Conservation (phyloP, 257 asterid genomes). For the Mitragyna speciosa region DNA sequence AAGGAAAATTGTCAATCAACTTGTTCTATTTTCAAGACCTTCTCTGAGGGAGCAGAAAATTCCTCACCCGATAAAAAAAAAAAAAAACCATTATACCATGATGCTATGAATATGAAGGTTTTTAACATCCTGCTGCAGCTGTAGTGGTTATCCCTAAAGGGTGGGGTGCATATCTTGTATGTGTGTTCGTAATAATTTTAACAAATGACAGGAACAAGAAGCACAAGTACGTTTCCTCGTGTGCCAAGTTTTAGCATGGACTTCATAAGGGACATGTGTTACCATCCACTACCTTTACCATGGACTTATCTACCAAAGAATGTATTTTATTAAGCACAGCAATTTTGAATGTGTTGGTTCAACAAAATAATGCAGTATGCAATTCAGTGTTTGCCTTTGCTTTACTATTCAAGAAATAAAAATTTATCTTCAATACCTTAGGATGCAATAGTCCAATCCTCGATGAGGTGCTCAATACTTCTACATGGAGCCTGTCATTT, state of each 20-base stretch:
- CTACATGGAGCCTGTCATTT: slow-evolving; percentile 73
- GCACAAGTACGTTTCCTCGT: neutral
- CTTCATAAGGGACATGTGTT: neutral
- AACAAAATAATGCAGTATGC: neutral
- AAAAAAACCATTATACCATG: neutral
- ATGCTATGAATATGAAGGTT: neutral
- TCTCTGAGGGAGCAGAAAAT: too few relatives aligned
- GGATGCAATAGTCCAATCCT: slow-evolving; percentile 93
- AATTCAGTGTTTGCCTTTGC: neutral
- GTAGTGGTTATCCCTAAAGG: neutral
- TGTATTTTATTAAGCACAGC: neutral
- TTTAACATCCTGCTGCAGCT: neutral
- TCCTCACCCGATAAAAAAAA: too few relatives aligned
- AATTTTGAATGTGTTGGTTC: neutral
- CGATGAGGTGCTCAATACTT: slow-evolving; percentile 77
- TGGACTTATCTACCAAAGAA: neutral
- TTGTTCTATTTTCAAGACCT: slow-evolving; percentile 57
- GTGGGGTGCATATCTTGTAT: neutral
- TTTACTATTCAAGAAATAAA: slow-evolving; percentile 6
- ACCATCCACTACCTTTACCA: neutral
- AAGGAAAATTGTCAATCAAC: too few relatives aligned
- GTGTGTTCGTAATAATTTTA: neutral
- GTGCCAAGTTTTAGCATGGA: too few relatives aligned
- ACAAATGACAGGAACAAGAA: neutral
- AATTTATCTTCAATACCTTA: slow-evolving; percentile 56